phyloP scores from a whole-genome alignment of 805 yeast genomes.

The Metahyphopichia silvanorum region DNA sequence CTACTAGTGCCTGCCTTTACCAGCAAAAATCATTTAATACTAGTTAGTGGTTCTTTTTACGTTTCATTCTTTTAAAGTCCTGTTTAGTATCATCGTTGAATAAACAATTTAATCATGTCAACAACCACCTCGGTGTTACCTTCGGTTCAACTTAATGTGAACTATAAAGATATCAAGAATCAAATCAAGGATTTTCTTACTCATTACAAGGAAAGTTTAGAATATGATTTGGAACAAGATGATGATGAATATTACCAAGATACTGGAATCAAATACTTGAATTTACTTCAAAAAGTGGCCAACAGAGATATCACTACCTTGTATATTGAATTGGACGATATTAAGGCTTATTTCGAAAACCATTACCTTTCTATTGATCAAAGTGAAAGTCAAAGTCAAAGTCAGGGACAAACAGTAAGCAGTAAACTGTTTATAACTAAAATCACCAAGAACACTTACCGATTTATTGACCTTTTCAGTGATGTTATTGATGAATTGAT shows the following conservation, averaged over 20 bases:
- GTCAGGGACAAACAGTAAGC: slow-evolving; percentile 10
- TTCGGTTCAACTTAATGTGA: slow-evolving; percentile 65
- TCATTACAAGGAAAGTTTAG: slow-evolving; percentile 52
- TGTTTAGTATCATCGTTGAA: not conserved
- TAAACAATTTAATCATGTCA: slow-evolving; percentile 11
- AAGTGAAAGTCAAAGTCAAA: slow-evolving; percentile 9
- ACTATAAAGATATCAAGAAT: slow-evolving; percentile 62
- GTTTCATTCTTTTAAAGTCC: not conserved
- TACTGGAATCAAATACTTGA: slow-evolving; percentile 70
- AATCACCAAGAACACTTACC: slow-evolving; percentile 70
- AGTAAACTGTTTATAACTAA: slow-evolving; percentile 46
- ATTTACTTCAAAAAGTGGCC: slow-evolving; percentile 71
- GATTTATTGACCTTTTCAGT: slow-evolving; percentile 76
- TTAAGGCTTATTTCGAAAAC: slow-evolving; percentile 63
- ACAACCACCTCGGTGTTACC: slow-evolving; percentile 43
- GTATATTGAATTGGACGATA: slow-evolving; percentile 79
- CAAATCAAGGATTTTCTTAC: slow-evolving; percentile 62
- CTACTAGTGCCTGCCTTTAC: not conserved
- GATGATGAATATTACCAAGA: slow-evolving; percentile 18
- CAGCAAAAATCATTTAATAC: not conserved
- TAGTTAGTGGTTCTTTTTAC: too few species aligned
- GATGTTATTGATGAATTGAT: slow-evolving; percentile 72
- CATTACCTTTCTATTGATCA: slow-evolving; percentile 10
- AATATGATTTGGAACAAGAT: slow-evolving; percentile 14
- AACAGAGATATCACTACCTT: slow-evolving; percentile 75